These are phyloP conservation scores for Candida sanyiensis DNA, from an alignment of 805 yeast species.

Conservation along the genomic window DNA sequence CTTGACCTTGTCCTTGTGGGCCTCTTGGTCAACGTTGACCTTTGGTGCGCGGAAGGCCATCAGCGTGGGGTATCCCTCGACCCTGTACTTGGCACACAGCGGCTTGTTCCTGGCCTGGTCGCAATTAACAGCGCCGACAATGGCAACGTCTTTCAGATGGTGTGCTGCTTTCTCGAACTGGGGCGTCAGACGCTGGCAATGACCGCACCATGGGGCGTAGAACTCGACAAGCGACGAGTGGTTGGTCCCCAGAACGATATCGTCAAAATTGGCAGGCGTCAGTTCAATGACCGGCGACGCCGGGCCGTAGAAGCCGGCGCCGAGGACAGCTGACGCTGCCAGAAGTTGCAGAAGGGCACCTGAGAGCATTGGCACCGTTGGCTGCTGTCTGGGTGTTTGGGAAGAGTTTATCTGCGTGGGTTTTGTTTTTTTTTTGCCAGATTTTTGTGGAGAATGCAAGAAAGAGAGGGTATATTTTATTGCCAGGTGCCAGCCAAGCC, in stretches of 20 bases:
- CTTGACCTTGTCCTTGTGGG: constrained; percentile 8
- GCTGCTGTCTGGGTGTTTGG: too few relatives aligned
- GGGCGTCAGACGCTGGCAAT: constrained; percentile 70
- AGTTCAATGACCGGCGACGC: constrained; percentile 46
- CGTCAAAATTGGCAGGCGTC: constrained; percentile 52
- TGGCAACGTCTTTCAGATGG: constrained; percentile 46
- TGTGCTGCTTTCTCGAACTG: constrained; percentile 61
- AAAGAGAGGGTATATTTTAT: too few relatives aligned
- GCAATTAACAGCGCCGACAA: constrained; percentile 83
- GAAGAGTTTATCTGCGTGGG: too few relatives aligned
- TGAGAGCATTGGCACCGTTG: too few relatives aligned
- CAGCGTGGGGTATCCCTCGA: constrained; percentile 82
- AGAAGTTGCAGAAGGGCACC: too few relatives aligned
- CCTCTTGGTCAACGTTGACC: constrained; percentile 26
- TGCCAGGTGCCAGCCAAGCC: too few relatives aligned
- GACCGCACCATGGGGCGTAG: constrained; percentile 98
- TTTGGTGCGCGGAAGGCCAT: constrained; percentile 81
- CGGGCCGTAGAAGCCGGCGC: constrained; percentile 1
- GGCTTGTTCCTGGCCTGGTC: constrained; percentile 61
- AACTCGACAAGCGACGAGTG: constrained; percentile 82
- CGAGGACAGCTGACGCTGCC: neutral
- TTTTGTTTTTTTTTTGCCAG: too few relatives aligned
- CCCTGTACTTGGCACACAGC: constrained; percentile 58
- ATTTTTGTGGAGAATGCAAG: too few relatives aligned
- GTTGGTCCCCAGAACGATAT: constrained; percentile 61